Evolutionary conservation across 345 rosid genomes (phyloP).

Genomic region (Hypericum androsaemum): DNA sequence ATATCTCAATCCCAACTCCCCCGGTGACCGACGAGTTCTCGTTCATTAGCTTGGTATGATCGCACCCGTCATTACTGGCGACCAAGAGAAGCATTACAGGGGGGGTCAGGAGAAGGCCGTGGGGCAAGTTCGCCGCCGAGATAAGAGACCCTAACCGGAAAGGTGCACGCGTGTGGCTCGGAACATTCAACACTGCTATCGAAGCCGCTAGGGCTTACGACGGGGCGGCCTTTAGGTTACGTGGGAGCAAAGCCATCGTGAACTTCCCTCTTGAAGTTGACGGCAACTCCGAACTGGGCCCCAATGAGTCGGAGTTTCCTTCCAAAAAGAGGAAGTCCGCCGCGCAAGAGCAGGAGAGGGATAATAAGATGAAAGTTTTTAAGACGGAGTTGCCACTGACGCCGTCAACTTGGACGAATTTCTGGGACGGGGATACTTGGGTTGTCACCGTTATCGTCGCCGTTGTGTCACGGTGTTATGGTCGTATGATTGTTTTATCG

Average conservation of each 20-base stretch:
- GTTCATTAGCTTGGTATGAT: too few relatives aligned
- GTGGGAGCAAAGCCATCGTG: conserved; percentile 77
- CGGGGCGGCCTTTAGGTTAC: conserved; percentile 67
- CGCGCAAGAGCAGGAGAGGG: not conserved
- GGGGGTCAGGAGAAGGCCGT: conserved; percentile 88
- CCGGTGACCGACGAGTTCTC: not conserved
- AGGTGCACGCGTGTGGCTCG: conserved; percentile 86
- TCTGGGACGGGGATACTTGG: conserved; percentile 77
- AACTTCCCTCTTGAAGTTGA: conserved; percentile 82
- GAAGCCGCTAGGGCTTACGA: conserved; percentile 95
- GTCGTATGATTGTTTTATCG: too few relatives aligned
- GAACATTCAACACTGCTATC: conserved; percentile 57
- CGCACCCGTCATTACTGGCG: not conserved
- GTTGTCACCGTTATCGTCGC: conserved; percentile 77
- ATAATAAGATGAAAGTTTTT: conserved; percentile 9
- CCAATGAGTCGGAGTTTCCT: not conserved
- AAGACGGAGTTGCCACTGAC: conserved; percentile 42
- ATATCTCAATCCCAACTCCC: conserved; percentile 30
- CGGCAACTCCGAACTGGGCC: not conserved
- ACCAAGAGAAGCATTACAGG: conserved; percentile 45
- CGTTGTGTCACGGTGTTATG: conserved; percentile 38
- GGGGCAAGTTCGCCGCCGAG: conserved; percentile 96
- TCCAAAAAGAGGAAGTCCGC: conserved; percentile 28
- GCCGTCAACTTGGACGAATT: conserved; percentile 83
- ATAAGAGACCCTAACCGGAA: conserved; percentile 73